These are phyloP conservation scores for Marasmius sp. DNA, from an alignment of 1,284 basidiomycete species.

Conservation along the genomic window DNA sequence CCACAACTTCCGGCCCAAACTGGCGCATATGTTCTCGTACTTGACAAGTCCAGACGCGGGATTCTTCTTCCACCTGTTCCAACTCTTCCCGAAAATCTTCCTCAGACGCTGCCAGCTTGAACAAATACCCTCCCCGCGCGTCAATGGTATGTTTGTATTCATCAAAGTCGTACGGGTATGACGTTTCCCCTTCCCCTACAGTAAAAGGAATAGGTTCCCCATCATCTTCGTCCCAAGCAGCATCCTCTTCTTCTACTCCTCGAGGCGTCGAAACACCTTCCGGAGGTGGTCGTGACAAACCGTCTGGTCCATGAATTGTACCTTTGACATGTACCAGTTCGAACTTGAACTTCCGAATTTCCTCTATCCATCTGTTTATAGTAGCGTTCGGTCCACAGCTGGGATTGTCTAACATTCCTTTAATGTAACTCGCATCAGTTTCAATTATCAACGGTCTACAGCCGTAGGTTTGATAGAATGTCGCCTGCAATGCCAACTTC, in stretches of 20 bases:
- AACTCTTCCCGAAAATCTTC: not conserved
- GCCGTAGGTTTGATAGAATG: slow-evolving; percentile 24
- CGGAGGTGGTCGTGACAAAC: slow-evolving; percentile 21
- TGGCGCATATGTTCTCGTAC: not conserved
- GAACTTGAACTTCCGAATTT: slow-evolving; percentile 30
- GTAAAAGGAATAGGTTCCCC: slow-evolving; percentile 11
- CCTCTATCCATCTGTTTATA: slow-evolving; percentile 39
- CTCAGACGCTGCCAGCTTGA: not conserved
- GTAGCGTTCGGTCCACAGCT: slow-evolving; percentile 35
- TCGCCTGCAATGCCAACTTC: slow-evolving; percentile 20
- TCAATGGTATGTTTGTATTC: slow-evolving; percentile 16
- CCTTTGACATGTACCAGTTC: slow-evolving; percentile 25
- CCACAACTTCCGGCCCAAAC: not conserved
- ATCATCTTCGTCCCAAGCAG: not conserved
- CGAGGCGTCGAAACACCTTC: slow-evolving; percentile 10
- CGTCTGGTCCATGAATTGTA: slow-evolving; percentile 25
- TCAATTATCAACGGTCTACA: slow-evolving; percentile 26
- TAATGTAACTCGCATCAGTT: slow-evolving; percentile 33
- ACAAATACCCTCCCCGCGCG: slow-evolving; percentile 8
- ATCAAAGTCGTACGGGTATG: slow-evolving; percentile 13
- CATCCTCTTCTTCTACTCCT: slow-evolving; percentile 14
- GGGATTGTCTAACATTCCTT: slow-evolving; percentile 37
- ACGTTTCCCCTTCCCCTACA: slow-evolving; percentile 23
- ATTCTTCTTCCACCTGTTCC: not conserved
- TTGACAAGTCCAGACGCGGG: not conserved